A percentile compares a stretch with the other conserved stretches of the same genome.
Conservation (phyloP, 2,329 filamentous ascomycete genomes). For the Exophiala aquamarina region DNA sequence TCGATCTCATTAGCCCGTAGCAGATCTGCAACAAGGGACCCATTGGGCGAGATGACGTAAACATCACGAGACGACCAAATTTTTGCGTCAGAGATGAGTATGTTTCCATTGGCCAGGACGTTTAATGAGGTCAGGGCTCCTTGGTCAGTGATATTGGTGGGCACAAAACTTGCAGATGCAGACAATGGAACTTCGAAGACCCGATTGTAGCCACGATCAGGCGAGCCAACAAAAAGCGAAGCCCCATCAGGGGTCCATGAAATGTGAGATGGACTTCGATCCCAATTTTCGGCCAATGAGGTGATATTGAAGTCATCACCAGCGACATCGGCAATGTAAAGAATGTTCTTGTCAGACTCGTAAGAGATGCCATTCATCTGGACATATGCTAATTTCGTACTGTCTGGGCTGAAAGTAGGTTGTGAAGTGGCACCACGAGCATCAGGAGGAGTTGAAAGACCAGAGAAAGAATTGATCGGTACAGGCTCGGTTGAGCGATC, state of each 20-base stretch:
- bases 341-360: slow-evolving; percentile 69
- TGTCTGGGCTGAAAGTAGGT: slow-evolving; percentile 75
- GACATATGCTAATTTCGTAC: slow-evolving; percentile 70
- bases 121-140: slow-evolving; percentile 34
- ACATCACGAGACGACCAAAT: slow-evolving; percentile 39
- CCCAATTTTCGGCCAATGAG: slow-evolving; percentile 46
- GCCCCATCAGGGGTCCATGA: slow-evolving; percentile 55
- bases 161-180: slow-evolving; percentile 34
- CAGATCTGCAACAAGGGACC: slow-evolving; percentile 30
- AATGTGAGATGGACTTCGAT: slow-evolving; percentile 52
- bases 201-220: slow-evolving; percentile 61
- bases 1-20: slow-evolving; percentile 42
- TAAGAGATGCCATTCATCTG: slow-evolving; percentile 77
- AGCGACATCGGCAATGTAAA: slow-evolving; percentile 43
- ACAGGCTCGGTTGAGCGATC: slow-evolving; percentile 54
- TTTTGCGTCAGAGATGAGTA: slow-evolving; percentile 36
- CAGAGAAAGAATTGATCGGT: slow-evolving; percentile 43
- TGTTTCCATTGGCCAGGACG: slow-evolving; percentile 29
- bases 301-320: slow-evolving; percentile 36
- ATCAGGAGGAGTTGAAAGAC: slow-evolving; percentile 46
- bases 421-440: slow-evolving; percentile 57
- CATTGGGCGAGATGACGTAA: slow-evolving; percentile 34
- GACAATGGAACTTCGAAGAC: slow-evolving; percentile 38
- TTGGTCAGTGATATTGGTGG: slow-evolving; percentile 38
- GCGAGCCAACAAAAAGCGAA: slow-evolving; percentile 70